Base-by-base conservation (phyloP, 2,329 filamentous ascomycete genomes). In the Diatrype stigma region DNA sequence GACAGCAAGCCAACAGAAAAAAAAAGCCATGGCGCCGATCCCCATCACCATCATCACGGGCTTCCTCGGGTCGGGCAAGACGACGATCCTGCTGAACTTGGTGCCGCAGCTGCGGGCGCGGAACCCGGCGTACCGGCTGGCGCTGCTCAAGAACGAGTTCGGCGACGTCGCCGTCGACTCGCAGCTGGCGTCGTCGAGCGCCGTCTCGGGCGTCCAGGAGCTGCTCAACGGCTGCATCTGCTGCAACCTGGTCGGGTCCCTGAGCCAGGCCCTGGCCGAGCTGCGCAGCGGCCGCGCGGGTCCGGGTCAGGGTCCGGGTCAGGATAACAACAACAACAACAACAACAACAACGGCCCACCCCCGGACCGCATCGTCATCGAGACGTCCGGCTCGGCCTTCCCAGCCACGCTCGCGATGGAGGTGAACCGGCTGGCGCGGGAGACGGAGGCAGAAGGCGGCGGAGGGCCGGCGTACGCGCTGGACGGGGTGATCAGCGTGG, bases 171-270 rank as follows among this genome's bases (percentile, higher is more conserved):
- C 91, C 34, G 80, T 99, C 67, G 94, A 99, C 76, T 94, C 89
- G 1, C 89, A 96, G 68, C 86, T 99, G 28, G 93, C 94, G 16
- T 79, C 87, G 0, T 87, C 87, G 14, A 83, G 83, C 46, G 85
- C 92, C 56, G 91, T 99, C 60, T 87, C 90, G 1, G 93, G 91
- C 50, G 92, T 96, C 4, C 88, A 89, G 62, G 94, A 99, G 71
- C 80, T 99, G 1, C 85, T 99, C 49, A 96, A 96, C 68, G 94
- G 93, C 59, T 97, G 94, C 73, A 97, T 99, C 71, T 99, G 94
- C 81, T 99, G 94, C 76, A 97, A 97, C 68, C 86, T 97, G 23
- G 93, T 99, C 54, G 94, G 94, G 16, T 90, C 96, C 69, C 83
- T 99, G 7, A 82, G 84, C 53, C 84, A 87, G 45, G 92, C 93